These are phyloP conservation scores for Macadamia tetraphylla DNA, from an alignment of 164 flowering plant genomes.

Conservation along the genomic window DNA sequence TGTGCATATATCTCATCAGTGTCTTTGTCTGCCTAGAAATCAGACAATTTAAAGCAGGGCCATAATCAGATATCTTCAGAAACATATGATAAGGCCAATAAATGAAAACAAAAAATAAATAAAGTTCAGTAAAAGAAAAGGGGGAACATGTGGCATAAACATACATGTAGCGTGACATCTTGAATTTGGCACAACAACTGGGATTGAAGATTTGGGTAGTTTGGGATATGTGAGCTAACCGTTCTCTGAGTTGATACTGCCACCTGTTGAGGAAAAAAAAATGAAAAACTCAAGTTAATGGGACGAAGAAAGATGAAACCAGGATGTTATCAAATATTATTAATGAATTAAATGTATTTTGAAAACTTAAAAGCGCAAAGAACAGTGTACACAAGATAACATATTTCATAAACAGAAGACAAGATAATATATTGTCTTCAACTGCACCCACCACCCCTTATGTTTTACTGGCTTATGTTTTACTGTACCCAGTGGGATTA, in stretches of 20 bases:
- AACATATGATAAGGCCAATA: not conserved
- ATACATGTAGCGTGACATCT: conserved; percentile 86
- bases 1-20: conserved; percentile 97
- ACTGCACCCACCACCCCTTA: no score
- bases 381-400: not conserved
- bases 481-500: no score
- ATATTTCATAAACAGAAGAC: not conserved
- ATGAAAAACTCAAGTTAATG: not conserved
- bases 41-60: conserved; percentile 1
- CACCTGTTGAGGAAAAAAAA: conserved; percentile 45
- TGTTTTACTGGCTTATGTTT: no score
- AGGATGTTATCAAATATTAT: not conserved
- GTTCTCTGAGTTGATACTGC: conserved; percentile 82
- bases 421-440: not conserved
- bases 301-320: not conserved
- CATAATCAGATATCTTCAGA: not conserved
- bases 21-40: conserved; percentile 79
- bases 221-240: conserved; percentile 79
- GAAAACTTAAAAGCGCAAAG: not conserved
- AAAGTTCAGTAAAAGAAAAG: not conserved
- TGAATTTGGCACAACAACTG: conserved; percentile 94
- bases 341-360: not conserved
- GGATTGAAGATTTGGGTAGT: conserved; percentile 86
- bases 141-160: conserved; percentile 10
- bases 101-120: not conserved